phyloP scores from a whole-genome alignment of 2,329 filamentous ascomycete genomes.

The Verticillium nubilum region DNA sequence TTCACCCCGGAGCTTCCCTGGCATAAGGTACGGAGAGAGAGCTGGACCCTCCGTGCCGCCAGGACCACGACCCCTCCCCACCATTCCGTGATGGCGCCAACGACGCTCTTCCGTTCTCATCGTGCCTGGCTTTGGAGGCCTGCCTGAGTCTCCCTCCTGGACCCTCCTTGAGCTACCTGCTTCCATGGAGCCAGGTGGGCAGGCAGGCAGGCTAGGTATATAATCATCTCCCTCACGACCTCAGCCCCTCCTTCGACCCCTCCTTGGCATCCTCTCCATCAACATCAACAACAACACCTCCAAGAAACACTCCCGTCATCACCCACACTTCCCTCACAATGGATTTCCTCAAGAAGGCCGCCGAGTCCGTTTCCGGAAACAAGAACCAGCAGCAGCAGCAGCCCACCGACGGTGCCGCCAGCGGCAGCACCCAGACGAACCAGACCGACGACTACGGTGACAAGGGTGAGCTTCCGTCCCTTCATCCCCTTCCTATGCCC shows the following conservation, averaged over 20 bases:
- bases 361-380: constrained; percentile 6
- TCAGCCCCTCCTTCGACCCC: background rate
- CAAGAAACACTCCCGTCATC: background rate
- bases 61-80: background rate
- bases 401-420: background rate
- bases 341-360: constrained; percentile 34
- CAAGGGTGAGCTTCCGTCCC: constrained; percentile 23
- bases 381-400: constrained; percentile 1
- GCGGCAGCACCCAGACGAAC: background rate
- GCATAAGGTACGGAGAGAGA: background rate
- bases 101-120: background rate
- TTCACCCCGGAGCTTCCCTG: background rate
- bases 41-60: background rate
- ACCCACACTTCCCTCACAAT: constrained; percentile 19
- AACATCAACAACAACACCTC: background rate
- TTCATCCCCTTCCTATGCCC: background rate
- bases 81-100: background rate
- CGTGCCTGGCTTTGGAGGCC: background rate
- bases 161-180: background rate
- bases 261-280: background rate
- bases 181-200: background rate
- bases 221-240: background rate
- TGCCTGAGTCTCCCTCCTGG: no score
- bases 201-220: background rate
- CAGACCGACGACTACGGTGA: constrained; percentile 28